phyloP scores from a whole-genome alignment of 495 filamentous ascomycete genomes.

The Neurospora sp. region DNA sequence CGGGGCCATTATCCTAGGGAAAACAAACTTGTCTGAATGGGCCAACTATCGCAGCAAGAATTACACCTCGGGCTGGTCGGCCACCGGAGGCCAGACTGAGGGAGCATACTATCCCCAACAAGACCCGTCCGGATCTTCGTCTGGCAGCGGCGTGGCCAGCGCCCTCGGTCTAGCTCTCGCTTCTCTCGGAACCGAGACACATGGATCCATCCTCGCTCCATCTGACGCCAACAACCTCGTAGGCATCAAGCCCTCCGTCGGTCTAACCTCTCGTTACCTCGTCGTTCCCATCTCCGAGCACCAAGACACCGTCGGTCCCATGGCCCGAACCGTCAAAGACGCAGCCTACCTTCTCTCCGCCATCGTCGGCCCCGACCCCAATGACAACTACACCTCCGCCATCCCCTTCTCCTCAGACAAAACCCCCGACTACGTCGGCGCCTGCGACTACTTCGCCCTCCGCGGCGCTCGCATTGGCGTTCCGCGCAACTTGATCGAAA shows the following conservation, averaged over 20 bases:
- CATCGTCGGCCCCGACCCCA: conserved; percentile 45
- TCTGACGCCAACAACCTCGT: conserved; percentile 34
- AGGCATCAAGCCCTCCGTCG: conserved; percentile 58
- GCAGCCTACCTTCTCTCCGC: conserved; percentile 55
- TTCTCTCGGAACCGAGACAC: conserved; percentile 28
- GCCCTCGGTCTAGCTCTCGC: conserved; percentile 26
- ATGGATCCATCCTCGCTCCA: conserved; percentile 30
- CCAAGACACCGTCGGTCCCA: conserved; percentile 57
- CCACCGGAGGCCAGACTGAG: conserved; percentile 31
- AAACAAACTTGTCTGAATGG: conserved; percentile 35
- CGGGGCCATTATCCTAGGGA: conserved; percentile 41
- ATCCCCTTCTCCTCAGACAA: conserved; percentile 24
- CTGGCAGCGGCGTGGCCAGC: conserved; percentile 15
- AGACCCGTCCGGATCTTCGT: conserved; percentile 26
- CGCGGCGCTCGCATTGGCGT: conserved; percentile 58
- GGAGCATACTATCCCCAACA: conserved; percentile 33
- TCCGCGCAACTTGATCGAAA: conserved; percentile 29
- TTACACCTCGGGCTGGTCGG: conserved; percentile 36
- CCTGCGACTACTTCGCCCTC: conserved; percentile 43
- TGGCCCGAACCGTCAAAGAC: conserved; percentile 51
- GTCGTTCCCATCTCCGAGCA: conserved; percentile 53
- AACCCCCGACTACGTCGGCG: conserved; percentile 34
- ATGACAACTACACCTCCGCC: conserved; percentile 37
- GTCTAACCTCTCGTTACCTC: conserved; percentile 49
- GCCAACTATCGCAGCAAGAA: conserved; percentile 28